Conservation (phyloP, 768 basidiomycete genomes). For the Artomyces pyxidatus region DNA sequence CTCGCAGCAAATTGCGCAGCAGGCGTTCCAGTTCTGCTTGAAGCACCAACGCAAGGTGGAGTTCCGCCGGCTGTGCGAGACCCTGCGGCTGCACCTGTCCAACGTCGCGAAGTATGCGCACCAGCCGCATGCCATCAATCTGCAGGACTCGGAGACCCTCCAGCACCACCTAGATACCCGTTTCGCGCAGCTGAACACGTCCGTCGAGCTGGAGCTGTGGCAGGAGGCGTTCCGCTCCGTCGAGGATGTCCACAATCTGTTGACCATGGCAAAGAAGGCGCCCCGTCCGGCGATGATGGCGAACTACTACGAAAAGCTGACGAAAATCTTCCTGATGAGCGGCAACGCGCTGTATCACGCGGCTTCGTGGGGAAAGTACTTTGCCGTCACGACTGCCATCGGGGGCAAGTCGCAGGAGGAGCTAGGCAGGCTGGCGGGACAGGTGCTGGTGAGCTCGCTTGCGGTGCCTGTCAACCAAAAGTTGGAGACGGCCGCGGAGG, state of each 20-base stretch:
- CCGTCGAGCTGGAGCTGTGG: conserved; percentile 97
- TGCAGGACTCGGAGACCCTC: conserved; percentile 89
- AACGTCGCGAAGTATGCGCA: conserved; percentile 95
- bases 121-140: conserved; percentile 91
- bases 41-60: conserved; percentile 92
- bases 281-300: conserved; percentile 96
- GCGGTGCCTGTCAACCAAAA: conserved; percentile 80
- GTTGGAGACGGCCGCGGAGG: conserved; percentile 40
- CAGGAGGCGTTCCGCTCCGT: conserved; percentile 98
- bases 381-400: conserved; percentile 59
- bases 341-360: conserved; percentile 94
- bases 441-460: conserved; percentile 87
- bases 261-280: conserved; percentile 88
- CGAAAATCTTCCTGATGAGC: conserved; percentile 92
- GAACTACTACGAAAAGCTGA: conserved; percentile 97
- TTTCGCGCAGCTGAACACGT: conserved; percentile 92
- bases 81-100: conserved; percentile 86
- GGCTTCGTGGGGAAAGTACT: conserved; percentile 89
- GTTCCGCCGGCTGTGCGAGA: conserved; percentile 94
- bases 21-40: conserved; percentile 96
- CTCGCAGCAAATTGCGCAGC: conserved; percentile 82
- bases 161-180: conserved; percentile 95
- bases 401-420: conserved; percentile 76
- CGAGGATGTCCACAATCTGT: conserved; percentile 94
- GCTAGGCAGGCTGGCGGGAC: conserved; percentile 71